These are phyloP conservation scores for Diplodia mutila DNA, from an alignment of 2,329 filamentous ascomycete species.

Conservation along the genomic window DNA sequence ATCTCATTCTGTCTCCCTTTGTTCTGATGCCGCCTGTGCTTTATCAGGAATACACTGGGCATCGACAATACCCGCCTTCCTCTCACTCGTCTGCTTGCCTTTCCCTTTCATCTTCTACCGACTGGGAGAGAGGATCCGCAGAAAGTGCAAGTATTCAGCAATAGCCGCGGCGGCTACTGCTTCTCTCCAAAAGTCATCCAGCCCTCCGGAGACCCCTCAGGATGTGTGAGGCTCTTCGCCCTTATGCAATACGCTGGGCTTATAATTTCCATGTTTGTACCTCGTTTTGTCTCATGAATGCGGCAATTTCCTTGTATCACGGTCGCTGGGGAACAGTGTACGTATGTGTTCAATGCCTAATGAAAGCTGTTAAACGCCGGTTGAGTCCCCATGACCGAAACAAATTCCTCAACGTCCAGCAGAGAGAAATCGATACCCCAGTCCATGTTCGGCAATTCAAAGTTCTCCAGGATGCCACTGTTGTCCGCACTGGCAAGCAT, in stretches of 20 bases:
- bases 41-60: conserved; percentile 72
- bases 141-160: conserved; percentile 70
- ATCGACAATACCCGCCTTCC: conserved; percentile 71
- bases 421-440: conserved; percentile 3
- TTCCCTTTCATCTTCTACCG: conserved; percentile 77
- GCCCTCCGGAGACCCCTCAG: background rate
- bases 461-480: background rate
- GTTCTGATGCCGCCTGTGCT: background rate
- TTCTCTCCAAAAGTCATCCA: background rate
- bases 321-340: background rate
- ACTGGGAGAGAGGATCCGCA: conserved; percentile 67
- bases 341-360: background rate
- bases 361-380: background rate
- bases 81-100: conserved; percentile 71
- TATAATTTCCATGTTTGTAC: too few species aligned
- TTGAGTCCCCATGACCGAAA: background rate
- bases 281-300: background rate
- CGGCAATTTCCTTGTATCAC: too few species aligned
- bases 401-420: conserved; percentile 9
- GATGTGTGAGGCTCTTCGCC: background rate
- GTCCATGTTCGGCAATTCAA: background rate
- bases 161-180: conserved; percentile 53
- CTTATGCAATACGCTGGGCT: too few species aligned
- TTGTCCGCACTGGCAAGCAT: background rate
- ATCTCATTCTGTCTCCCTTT: background rate